phyloP scores from a whole-genome alignment of 257 asterid species.

The Euphrasia confusa region DNA sequence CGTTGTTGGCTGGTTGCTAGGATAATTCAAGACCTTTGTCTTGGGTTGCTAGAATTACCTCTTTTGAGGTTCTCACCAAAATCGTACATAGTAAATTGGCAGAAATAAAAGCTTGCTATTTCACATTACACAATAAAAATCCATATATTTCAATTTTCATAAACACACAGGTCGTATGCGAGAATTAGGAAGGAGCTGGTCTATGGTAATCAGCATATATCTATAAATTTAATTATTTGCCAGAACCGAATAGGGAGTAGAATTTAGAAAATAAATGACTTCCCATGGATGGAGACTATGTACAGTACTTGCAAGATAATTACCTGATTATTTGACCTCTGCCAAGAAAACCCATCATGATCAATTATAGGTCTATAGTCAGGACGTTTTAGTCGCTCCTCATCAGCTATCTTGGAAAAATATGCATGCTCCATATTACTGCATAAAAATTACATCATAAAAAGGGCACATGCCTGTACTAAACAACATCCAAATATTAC shows the following conservation, averaged over 20 bases:
- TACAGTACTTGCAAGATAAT: slow-evolving; percentile 5
- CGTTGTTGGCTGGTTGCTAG: no score
- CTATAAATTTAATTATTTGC: background rate
- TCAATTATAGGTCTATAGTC: slow-evolving; percentile 72
- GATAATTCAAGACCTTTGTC: no score
- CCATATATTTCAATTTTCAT: background rate
- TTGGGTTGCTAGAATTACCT: no score
- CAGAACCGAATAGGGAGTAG: background rate
- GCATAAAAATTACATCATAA: slow-evolving; percentile 24
- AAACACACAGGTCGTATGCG: background rate
- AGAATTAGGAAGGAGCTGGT: slow-evolving; percentile 8
- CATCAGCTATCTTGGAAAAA: slow-evolving; percentile 58
- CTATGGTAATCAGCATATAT: slow-evolving; percentile 12
- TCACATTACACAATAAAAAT: slow-evolving; percentile 7
- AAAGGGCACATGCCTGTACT: slow-evolving; percentile 6
- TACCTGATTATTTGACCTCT: slow-evolving; percentile 59
- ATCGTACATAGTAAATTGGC: background rate
- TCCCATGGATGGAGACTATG: background rate
- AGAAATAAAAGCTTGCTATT: slow-evolving; percentile 1
- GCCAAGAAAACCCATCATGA: slow-evolving; percentile 73
- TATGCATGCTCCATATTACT: slow-evolving; percentile 63
- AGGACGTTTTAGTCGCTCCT: slow-evolving; percentile 56
- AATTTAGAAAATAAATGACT: background rate
- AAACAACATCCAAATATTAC: background rate
- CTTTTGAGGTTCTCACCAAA: no score